Evolutionary conservation across 1,284 basidiomycete species (phyloP).

Genomic region (Moniliella sp.): DNA sequence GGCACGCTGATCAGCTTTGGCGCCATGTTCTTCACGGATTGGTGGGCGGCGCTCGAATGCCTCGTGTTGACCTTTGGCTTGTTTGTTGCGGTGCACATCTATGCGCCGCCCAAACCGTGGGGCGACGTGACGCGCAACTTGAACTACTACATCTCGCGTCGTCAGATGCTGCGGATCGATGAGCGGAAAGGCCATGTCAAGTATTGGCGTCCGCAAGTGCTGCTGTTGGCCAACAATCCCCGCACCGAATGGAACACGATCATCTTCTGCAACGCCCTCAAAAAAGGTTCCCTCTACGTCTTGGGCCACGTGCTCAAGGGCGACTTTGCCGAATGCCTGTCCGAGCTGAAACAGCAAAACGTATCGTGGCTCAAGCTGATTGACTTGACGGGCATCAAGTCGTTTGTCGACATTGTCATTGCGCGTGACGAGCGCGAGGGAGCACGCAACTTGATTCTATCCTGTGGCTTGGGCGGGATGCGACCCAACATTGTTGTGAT

Average conservation of each 20-base stretch:
- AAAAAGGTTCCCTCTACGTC: conserved; percentile 30
- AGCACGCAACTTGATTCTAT: conserved; percentile 25
- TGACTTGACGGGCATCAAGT: conserved; percentile 28
- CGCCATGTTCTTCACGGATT: conserved; percentile 31
- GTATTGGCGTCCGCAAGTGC: conserved; percentile 32
- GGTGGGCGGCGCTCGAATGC: conserved; percentile 15
- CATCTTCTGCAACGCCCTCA: conserved; percentile 33
- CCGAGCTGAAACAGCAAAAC: conserved; percentile 25
- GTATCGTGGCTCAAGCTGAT: conserved; percentile 33
- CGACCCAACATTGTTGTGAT: conserved; percentile 30
- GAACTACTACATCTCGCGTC: conserved; percentile 30
- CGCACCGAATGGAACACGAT: conserved; percentile 31
- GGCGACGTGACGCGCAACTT: conserved; percentile 32
- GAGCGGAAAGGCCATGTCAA: conserved; percentile 32
- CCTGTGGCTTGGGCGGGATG: conserved; percentile 31
- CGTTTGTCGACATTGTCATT: conserved; percentile 30
- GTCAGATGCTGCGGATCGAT: conserved; percentile 29
- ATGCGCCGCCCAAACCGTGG: conserved; percentile 31
- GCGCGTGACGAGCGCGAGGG: conserved; percentile 28
- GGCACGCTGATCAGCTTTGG: conserved; percentile 20
- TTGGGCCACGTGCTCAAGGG: conserved; percentile 31
- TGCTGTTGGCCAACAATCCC: conserved; percentile 29
- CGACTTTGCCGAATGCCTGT: conserved; percentile 26
- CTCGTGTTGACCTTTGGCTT: conserved; percentile 21
- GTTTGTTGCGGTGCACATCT: conserved; percentile 27